These are phyloP conservation scores for Silene conica DNA, from an alignment of 148 eudicot species.

Conservation along the genomic window DNA sequence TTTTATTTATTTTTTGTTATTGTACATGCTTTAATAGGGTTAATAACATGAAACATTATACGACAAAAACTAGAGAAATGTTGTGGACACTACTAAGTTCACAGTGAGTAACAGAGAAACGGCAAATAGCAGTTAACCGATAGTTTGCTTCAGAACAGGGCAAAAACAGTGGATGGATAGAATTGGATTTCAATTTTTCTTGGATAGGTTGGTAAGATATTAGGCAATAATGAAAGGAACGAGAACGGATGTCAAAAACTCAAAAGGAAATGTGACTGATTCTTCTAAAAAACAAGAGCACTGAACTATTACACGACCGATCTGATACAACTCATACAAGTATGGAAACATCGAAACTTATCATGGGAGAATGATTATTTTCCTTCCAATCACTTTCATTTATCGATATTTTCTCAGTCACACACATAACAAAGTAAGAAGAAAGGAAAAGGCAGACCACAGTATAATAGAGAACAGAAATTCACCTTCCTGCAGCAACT, in stretches of 20 bases:
- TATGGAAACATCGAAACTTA: not conserved
- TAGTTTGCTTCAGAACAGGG: not conserved
- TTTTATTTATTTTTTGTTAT: too few relatives aligned
- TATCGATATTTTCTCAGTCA: not conserved
- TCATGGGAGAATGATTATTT: not conserved
- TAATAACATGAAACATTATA: not conserved
- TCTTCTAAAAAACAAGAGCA: not conserved
- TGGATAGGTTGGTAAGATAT: not conserved
- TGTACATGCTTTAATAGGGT: not conserved
- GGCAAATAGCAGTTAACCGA: too few relatives aligned
- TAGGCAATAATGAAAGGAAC: not conserved
- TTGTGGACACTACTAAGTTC: too few relatives aligned
- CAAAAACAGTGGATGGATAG: not conserved
- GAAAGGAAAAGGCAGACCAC: not conserved
- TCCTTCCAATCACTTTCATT: not conserved
- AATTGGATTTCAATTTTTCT: not conserved
- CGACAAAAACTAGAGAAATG: too few relatives aligned
- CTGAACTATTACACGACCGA: not conserved
- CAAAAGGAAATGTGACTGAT: not conserved
- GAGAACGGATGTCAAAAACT: not conserved
- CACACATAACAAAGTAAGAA: not conserved
- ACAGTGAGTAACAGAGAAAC: too few relatives aligned
- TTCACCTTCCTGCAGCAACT: slow-evolving; percentile 67
- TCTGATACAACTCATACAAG: too few relatives aligned
- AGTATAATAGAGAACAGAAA: slow-evolving; percentile 1